Evolutionary conservation across 371 early-diverging fungal species (phyloP).

Genomic region (Enterocytospora artemiae): DNA sequence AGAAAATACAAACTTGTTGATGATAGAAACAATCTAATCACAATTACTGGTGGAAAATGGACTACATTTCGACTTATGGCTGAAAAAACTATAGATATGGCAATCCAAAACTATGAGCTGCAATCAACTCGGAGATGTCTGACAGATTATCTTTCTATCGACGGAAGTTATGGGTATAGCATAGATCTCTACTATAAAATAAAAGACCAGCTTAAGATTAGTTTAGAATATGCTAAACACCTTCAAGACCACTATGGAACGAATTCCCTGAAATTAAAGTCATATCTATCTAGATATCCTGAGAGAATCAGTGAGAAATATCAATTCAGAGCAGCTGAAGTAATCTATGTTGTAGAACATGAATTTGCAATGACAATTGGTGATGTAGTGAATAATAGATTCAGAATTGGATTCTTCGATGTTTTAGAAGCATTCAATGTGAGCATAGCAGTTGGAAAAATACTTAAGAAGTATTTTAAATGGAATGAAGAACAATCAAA

Average conservation of each 20-base stretch:
- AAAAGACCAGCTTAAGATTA: slow-evolving; percentile 77
- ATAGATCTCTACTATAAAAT: slow-evolving; percentile 75
- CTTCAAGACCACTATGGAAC: slow-evolving; percentile 81
- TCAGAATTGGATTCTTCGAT: slow-evolving; percentile 81
- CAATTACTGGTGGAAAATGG: slow-evolving; percentile 98
- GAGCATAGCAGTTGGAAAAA: background rate
- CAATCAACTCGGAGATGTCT: slow-evolving; percentile 57
- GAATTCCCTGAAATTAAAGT: slow-evolving; percentile 61
- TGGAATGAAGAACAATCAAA: too few species aligned
- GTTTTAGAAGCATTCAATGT: slow-evolving; percentile 66
- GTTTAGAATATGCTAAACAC: slow-evolving; percentile 80
- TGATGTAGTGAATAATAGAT: slow-evolving; percentile 80
- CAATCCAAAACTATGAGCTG: slow-evolving; percentile 64
- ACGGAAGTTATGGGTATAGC: slow-evolving; percentile 77
- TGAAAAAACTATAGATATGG: slow-evolving; percentile 79
- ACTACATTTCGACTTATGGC: slow-evolving; percentile 97
- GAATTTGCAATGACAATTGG: slow-evolving; percentile 84
- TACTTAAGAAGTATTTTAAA: too few species aligned
- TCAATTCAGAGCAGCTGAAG: slow-evolving; percentile 84
- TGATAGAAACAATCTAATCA: slow-evolving; percentile 69
- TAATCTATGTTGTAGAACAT: slow-evolving; percentile 74
- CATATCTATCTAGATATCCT: slow-evolving; percentile 45
- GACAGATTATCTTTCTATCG: slow-evolving; percentile 67
- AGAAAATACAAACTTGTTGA: slow-evolving; percentile 87
- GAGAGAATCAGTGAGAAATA: slow-evolving; percentile 65